Evolutionary conservation across 2,329 filamentous ascomycete species (phyloP), one percentile per base, ranked within the genome.

Genomic region (Lachnellula subtilissima): DNA sequence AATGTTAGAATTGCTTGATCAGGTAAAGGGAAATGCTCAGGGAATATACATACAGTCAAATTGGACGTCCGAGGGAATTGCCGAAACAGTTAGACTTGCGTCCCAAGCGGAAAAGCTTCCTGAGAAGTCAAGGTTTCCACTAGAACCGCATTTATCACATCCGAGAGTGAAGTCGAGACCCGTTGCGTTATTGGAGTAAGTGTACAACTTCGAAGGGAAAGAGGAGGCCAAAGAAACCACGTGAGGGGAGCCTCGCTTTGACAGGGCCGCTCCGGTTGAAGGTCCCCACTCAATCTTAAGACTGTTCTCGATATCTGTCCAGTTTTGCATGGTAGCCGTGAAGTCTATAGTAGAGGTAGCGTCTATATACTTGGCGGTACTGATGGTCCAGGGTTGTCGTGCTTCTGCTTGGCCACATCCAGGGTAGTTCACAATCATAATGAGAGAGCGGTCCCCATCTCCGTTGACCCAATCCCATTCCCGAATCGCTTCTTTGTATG

Each of bases 391-490:
- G 2, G 55, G 55, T 25, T 57, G 46, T 11, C 55, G 50, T 15
- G 46, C 51, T 14, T 36, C 45, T 5, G 50, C 51, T 6, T 19
- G 15, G 28, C 22, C 23, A 17, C 55, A 57, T 6, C 39, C 39
- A 2, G 50, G 47, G 39, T 50, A 57, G 28, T 57, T 57, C 15
- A 57, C 55, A 28, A 57, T 45, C 55, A 57, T 57, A 8, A 57
- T 40, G 32, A 57, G 53, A n/a, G 50, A 53, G 12, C 48, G 37
- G 3, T 48, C 32, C 3, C 28, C 39, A n/a, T 42, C 42, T 9
- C 53, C 48, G 22, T 57, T 57, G 6, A 57, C 55, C 55, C 55
- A 57, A 1, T 50, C 9, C 55, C 55, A 57, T 39, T 53, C 51
- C 5, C 28, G 22, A 22, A 50, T 53, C 2, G 55, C 55, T 5